Evolutionary conservation across 1,139 yeast genomes (phyloP), one percentile per base, ranked within the genome.

Genomic region (Diutina sp.): DNA sequence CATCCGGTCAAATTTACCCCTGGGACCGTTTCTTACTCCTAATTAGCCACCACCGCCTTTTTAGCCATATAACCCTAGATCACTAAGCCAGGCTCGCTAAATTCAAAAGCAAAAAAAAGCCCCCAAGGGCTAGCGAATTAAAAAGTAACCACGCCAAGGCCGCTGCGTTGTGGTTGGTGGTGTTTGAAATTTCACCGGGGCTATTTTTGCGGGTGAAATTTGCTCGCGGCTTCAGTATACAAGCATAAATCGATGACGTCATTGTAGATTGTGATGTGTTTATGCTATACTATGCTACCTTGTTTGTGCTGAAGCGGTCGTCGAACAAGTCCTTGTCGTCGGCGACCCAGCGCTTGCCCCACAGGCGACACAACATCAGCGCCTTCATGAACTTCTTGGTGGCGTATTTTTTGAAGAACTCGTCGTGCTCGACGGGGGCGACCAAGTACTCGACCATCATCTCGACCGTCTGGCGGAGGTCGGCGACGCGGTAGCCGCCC

Each of bases 331-430:
- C 32, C 32, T 25, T 32, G 45, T 18, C 53, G 28, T 52, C 55
- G 16, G 74, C 68, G 46, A 72, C 71, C 57, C 79, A 73, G 63
- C 80, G 78, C 69, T 87, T 85, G 56, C 95, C 97, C 97, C 97
- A 91, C 67, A 86, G 87, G 65, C 96, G 83, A 61, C 97, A 90
- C 60, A 89, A 76, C 41, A 89, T 80, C 57, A 96, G 86, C 35
- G 96, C 97, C 70, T 89, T 89, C 89, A 93, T 85, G 67, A 87
- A 90, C 67, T 90, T 85, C 67, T 93, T 84, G 48, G 95, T 84
- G 53, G 97, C 95, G 68, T 93, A 93, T 72, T 93, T 93, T 69
- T 90, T 90, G 75, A 90, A 91, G 65, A 91, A 89, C 66, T 90
- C 97, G 66, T 90, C 97, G 69, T 91, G 97, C 58, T 82, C 84